phyloP scores from a whole-genome alignment of 345 rosid species.

The Pseudoturritis turrita region DNA sequence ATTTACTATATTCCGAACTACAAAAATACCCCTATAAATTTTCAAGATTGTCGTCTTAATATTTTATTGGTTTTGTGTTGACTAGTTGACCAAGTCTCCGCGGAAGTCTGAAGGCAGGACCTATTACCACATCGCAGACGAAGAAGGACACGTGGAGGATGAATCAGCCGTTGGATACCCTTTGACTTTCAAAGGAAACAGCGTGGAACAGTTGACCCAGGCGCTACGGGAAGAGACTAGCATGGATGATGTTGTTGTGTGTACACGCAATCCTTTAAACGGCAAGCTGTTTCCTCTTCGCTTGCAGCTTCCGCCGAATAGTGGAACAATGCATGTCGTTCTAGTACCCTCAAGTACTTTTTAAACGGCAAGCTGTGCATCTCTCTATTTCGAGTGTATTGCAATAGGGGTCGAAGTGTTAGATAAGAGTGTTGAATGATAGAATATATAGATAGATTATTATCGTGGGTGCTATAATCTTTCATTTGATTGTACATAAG shows the following conservation, averaged over 20 bases:
- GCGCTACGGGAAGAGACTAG: conserved; percentile 69
- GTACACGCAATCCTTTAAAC: conserved; percentile 81
- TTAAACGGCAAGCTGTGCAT: conserved; percentile 43
- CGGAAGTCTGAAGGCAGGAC: conserved; percentile 81
- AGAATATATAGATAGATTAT: background rate
- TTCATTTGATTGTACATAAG: conserved; percentile 12
- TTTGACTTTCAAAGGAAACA: conserved; percentile 61
- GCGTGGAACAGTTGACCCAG: conserved; percentile 66
- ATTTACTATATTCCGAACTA: background rate
- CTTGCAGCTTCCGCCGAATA: conserved; percentile 90
- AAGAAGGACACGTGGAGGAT: conserved; percentile 62
- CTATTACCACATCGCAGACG: conserved; percentile 74
- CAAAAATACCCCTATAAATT: background rate
- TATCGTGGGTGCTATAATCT: conserved; percentile 7
- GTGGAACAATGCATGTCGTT: conserved; percentile 67
- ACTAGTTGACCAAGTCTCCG: conserved; percentile 21
- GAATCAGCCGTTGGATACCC: conserved; percentile 55
- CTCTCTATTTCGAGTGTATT: background rate
- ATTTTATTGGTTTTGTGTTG: conserved; percentile 17
- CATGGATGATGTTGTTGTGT: conserved; percentile 56
- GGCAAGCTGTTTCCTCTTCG: conserved; percentile 76
- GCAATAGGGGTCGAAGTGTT: background rate
- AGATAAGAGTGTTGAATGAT: background rate
- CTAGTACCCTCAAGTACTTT: conserved; percentile 41
- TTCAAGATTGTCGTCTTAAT: conserved; percentile 5